Percentiles rank a stretch among this genome's conserved stretches.
phyloP scores from a whole-genome alignment of 2,329 filamentous ascomycete genomes.

The Aspergillus bombycis region DNA sequence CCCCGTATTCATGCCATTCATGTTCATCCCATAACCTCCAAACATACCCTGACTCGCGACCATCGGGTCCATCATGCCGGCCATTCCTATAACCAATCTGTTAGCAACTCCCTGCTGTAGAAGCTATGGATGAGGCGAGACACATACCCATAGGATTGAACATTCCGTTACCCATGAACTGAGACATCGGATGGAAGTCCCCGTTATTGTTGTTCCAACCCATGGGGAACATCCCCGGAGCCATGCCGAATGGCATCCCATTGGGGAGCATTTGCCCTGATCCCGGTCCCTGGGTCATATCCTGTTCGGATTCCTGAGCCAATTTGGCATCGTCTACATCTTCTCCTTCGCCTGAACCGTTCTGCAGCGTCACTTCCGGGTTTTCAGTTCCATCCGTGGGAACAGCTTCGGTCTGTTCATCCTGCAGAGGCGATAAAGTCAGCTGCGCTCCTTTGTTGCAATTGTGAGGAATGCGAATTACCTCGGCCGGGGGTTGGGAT shows the following conservation, averaged over 20 bases:
- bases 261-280: slow-evolving; percentile 24
- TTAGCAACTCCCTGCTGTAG: slow-evolving; percentile 18
- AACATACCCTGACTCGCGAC: slow-evolving; percentile 53
- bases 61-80: slow-evolving; percentile 77
- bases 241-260: slow-evolving; percentile 49
- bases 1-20: slow-evolving; percentile 85
- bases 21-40: slow-evolving; percentile 66
- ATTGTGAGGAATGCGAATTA: not conserved
- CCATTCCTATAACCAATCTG: slow-evolving; percentile 62
- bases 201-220: slow-evolving; percentile 60
- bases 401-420: slow-evolving; percentile 17
- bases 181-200: slow-evolving; percentile 75
- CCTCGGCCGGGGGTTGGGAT: slow-evolving; percentile 23
- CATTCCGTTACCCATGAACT: slow-evolving; percentile 56
- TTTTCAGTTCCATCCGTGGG: slow-evolving; percentile 13
- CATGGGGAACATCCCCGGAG: slow-evolving; percentile 58
- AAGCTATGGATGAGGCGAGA: not conserved
- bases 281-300: slow-evolving; percentile 12
- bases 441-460: not conserved
- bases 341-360: slow-evolving; percentile 19
- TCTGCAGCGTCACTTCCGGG: slow-evolving; percentile 15
- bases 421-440: slow-evolving; percentile 10
- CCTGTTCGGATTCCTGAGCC: slow-evolving; percentile 21
- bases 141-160: slow-evolving; percentile 82
- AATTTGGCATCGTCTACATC: slow-evolving; percentile 13